Conservation (phyloP, 352 stramenopile genomes). For the Globisporangium camurandrum region DNA sequence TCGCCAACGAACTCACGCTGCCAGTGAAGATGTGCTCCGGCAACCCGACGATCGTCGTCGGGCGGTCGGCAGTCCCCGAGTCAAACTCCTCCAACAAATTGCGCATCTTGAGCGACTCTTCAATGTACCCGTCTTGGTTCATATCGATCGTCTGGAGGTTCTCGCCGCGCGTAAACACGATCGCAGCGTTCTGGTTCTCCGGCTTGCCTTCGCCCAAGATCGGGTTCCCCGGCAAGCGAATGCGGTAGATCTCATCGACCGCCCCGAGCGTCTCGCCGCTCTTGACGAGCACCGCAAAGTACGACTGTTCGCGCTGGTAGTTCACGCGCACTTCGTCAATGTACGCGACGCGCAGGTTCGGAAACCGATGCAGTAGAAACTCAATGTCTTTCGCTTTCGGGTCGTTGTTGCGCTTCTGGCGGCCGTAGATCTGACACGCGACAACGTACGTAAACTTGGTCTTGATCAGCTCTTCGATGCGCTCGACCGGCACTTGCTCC, state of each 20-base stretch:
- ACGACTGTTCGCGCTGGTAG: constrained; percentile 91
- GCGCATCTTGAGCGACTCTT: constrained; percentile 98
- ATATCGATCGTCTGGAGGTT: constrained; percentile 99
- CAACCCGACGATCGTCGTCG: constrained; percentile 96
- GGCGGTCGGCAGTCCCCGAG: constrained; percentile 49
- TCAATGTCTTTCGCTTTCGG: constrained; percentile 98
- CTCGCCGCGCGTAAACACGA: constrained; percentile 98
- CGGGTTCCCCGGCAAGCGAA: constrained; percentile 96
- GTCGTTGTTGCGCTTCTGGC: constrained; percentile 98
- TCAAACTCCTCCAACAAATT: constrained; percentile 98
- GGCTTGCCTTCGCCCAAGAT: constrained; percentile 98
- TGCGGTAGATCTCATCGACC: constrained; percentile 93
- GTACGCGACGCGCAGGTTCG: constrained; percentile 96
- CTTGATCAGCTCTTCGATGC: constrained; percentile 94
- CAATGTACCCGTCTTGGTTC: constrained; percentile 99
- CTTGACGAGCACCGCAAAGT: constrained; percentile 98
- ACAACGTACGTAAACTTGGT: constrained; percentile 99
- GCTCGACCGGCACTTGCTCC: constrained; percentile 86
- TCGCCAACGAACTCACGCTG: constrained; percentile 96
- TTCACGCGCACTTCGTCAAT: constrained; percentile 97
- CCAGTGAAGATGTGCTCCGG: constrained; percentile 99
- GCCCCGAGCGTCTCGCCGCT: constrained; percentile 56
- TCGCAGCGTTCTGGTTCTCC: constrained; percentile 99
- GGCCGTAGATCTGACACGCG: constrained; percentile 97
- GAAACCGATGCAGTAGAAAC: constrained; percentile 95